A percentile compares a stretch with the other conserved stretches of the same genome.
Conservation (phyloP, 2,329 filamentous ascomycete genomes). For the Claviceps lovelessii region DNA sequence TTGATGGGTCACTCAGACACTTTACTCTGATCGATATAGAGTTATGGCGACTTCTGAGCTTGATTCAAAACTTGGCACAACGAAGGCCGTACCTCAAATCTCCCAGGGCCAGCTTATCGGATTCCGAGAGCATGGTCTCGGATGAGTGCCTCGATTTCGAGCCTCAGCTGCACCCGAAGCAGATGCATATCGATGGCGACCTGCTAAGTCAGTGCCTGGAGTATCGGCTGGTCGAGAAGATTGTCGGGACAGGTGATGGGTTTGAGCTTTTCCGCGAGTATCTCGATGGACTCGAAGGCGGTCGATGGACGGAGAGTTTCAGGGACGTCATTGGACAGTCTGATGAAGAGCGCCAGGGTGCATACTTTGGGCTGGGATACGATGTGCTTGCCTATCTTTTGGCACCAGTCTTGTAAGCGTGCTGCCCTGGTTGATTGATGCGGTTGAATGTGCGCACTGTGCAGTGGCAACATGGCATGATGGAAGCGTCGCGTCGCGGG, state of each 20-base stretch:
- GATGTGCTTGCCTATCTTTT: conserved; percentile 40
- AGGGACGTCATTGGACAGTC: conserved; percentile 7
- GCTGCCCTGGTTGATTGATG: not conserved
- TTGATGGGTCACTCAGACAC: conserved; percentile 56
- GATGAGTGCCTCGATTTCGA: conserved; percentile 16
- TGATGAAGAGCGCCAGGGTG: conserved; percentile 11
- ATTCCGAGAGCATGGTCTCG: conserved; percentile 9
- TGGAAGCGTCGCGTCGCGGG: not conserved
- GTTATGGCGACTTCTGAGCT: conserved; percentile 54
- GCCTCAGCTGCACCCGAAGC: conserved; percentile 26
- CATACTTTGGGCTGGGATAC: conserved; percentile 37
- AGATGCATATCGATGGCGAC: conserved; percentile 55
- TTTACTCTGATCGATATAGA: conserved; percentile 50
- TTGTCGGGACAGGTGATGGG: conserved; percentile 22
- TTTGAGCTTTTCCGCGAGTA: conserved; percentile 31
- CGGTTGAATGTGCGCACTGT: not conserved
- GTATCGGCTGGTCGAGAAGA: conserved; percentile 27
- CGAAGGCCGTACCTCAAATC: conserved; percentile 33
- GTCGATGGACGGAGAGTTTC: conserved; percentile 23
- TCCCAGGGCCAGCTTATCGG: not conserved
- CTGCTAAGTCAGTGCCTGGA: conserved; percentile 42
- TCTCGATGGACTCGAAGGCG: conserved; percentile 34
- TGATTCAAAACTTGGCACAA: conserved; percentile 56
- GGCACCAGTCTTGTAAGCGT: conserved; percentile 30
- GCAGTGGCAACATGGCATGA: too few relatives aligned